Evolutionary conservation across 805 yeast species (phyloP).

Genomic region (Metahyphopichia silvanorum): DNA sequence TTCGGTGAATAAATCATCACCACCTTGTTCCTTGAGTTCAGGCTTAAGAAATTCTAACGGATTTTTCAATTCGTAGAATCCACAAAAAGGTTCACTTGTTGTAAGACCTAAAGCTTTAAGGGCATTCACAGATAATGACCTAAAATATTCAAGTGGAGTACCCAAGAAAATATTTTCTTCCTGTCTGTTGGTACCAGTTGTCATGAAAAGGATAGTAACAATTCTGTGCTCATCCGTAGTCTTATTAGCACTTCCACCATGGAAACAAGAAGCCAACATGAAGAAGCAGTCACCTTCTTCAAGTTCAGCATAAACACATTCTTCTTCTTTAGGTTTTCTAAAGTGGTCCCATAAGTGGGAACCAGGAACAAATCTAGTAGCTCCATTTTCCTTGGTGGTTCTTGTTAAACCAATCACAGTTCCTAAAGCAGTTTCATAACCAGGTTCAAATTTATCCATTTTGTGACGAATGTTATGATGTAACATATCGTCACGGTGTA

Average conservation of each 20-base stretch:
- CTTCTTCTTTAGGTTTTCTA: conserved; percentile 18
- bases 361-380: conserved; percentile 27
- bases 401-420: conserved; percentile 19
- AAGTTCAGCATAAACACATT: conserved; percentile 18
- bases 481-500: conserved; percentile 23
- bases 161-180: conserved; percentile 24
- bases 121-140: conserved; percentile 8
- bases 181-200: conserved; percentile 21
- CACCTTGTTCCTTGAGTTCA: neutral
- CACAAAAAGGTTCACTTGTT: conserved; percentile 14
- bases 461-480: conserved; percentile 19
- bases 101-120: conserved; percentile 10
- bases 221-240: conserved; percentile 20
- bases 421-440: conserved; percentile 18
- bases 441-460: conserved; percentile 10
- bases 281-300: conserved; percentile 27
- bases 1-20: conserved; percentile 11
- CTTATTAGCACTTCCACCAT: conserved; percentile 26
- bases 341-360: conserved; percentile 25
- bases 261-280: conserved; percentile 25
- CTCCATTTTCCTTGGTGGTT: conserved; percentile 24
- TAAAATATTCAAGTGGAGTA: conserved; percentile 19
- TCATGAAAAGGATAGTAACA: conserved; percentile 21
- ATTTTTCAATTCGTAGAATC: conserved; percentile 12
- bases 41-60: conserved; percentile 5